Evolutionary conservation across 192 early-diverging fungal species (phyloP).

Genomic region (Umbelopsis isabellina): DNA sequence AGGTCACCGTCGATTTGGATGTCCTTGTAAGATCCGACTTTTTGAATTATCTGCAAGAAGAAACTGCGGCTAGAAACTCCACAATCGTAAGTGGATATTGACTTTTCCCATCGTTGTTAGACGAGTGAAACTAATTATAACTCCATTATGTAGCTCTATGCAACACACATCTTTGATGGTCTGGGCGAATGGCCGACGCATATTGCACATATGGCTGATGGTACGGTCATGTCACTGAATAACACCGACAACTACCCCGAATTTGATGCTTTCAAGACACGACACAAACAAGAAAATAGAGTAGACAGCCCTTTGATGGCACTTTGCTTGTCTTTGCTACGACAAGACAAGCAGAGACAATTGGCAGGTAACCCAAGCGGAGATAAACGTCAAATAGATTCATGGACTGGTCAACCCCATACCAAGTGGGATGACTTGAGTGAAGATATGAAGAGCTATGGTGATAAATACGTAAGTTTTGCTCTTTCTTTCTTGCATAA

Average conservation of each 20-base stretch:
- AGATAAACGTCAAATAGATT: conserved; percentile 23
- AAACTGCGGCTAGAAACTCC: conserved; percentile 62
- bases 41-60: conserved; percentile 63
- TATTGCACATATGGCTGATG: conserved; percentile 68
- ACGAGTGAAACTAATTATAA: background rate
- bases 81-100: conserved; percentile 56
- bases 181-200: conserved; percentile 73
- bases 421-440: conserved; percentile 53
- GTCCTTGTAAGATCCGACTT: conserved; percentile 74
- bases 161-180: conserved; percentile 86
- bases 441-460: conserved; percentile 47
- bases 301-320: conserved; percentile 39
- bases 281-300: conserved; percentile 15
- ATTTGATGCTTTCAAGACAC: conserved; percentile 44
- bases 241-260: conserved; percentile 57
- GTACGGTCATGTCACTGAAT: conserved; percentile 49
- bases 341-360: conserved; percentile 53
- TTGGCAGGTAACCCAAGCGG: conserved; percentile 19
- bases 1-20: conserved; percentile 83
- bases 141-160: conserved; percentile 50
- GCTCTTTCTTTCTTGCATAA: background rate
- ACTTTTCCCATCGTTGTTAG: background rate
- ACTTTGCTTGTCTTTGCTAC: conserved; percentile 57
- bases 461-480: conserved; percentile 43
- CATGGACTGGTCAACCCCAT: conserved; percentile 33